These are phyloP conservation scores for Cantharellus cinnabarinus DNA, from an alignment of 768 basidiomycete species.

Conservation along the genomic window DNA sequence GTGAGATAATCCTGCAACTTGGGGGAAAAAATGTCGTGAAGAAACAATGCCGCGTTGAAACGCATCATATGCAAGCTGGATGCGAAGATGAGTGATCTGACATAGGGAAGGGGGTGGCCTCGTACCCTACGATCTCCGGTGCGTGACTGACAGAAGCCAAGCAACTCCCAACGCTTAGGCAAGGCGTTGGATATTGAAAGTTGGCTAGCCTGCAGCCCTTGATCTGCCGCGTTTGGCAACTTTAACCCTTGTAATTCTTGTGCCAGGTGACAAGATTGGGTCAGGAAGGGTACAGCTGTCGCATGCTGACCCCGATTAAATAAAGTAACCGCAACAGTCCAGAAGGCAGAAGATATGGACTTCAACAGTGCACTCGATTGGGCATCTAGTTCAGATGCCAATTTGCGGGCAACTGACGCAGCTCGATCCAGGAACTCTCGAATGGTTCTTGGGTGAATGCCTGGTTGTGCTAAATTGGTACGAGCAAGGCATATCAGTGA, in stretches of 20 bases:
- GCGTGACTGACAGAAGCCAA: slow-evolving; percentile 60
- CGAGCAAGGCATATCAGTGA: too few species aligned
- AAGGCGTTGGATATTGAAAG: slow-evolving; percentile 26
- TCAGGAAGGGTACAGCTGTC: slow-evolving; percentile 45
- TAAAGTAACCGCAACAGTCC: slow-evolving; percentile 20
- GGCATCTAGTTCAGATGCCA: too few species aligned
- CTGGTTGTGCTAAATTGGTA: too few species aligned
- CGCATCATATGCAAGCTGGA: background rate
- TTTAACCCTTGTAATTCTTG: slow-evolving; percentile 21
- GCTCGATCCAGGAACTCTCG: background rate
- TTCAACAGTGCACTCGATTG: slow-evolving; percentile 1
- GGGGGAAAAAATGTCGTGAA: background rate
- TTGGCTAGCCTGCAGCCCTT: background rate
- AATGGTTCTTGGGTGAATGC: too few species aligned
- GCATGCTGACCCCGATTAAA: slow-evolving; percentile 45
- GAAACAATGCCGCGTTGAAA: background rate
- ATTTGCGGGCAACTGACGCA: background rate
- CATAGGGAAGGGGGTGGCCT: background rate
- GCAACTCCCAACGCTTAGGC: slow-evolving; percentile 56
- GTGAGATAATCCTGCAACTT: background rate
- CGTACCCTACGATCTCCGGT: slow-evolving; percentile 54
- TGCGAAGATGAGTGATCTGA: background rate
- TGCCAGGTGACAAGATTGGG: slow-evolving; percentile 38
- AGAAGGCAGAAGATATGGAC: slow-evolving; percentile 13
- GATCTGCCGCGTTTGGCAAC: background rate